Percentiles rank a stretch among this genome's conserved stretches.
phyloP scores from a whole-genome alignment of 768 basidiomycete genomes.

The Calvatia gigantea region DNA sequence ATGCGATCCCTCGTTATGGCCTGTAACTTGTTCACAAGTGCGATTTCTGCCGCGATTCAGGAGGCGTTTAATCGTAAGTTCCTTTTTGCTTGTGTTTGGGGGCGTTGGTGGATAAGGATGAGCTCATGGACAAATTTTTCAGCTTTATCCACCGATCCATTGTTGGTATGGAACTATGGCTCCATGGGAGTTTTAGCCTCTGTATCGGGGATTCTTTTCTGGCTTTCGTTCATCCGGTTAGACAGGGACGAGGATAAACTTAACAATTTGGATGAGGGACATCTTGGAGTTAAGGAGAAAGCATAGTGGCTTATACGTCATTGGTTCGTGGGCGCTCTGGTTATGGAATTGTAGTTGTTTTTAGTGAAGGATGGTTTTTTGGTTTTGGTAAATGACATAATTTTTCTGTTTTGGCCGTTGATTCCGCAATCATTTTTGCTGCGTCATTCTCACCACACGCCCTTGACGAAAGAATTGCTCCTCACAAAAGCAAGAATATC shows the following conservation, averaged over 20 bases:
- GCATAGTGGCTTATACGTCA: background rate
- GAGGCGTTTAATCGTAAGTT: slow-evolving; percentile 70
- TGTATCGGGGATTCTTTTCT: slow-evolving; percentile 51
- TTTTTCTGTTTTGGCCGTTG: too few relatives aligned
- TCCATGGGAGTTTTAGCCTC: slow-evolving; percentile 53
- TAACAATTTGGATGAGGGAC: slow-evolving; percentile 40
- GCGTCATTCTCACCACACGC: too few relatives aligned
- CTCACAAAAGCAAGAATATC: too few relatives aligned
- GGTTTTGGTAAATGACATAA: too few relatives aligned
- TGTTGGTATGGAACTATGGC: slow-evolving; percentile 75
- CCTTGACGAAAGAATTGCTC: too few relatives aligned
- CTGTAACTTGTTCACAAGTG: slow-evolving; percentile 55
- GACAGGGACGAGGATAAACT: slow-evolving; percentile 56
- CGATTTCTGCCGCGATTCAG: slow-evolving; percentile 49
- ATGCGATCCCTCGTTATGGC: slow-evolving; percentile 87
- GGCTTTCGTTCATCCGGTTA: slow-evolving; percentile 50
- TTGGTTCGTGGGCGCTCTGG: background rate
- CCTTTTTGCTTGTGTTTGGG: background rate
- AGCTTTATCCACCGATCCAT: slow-evolving; percentile 67
- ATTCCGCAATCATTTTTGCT: too few relatives aligned
- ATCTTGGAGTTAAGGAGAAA: background rate
- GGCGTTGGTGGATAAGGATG: background rate
- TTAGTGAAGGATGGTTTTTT: too few relatives aligned
- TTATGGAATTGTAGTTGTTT: too few relatives aligned
- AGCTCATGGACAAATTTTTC: slow-evolving; percentile 1